Evolutionary conservation across 2,329 filamentous ascomycete genomes (phyloP), one percentile per base, ranked within the genome.

Genomic region (Penicillium thymicola): DNA sequence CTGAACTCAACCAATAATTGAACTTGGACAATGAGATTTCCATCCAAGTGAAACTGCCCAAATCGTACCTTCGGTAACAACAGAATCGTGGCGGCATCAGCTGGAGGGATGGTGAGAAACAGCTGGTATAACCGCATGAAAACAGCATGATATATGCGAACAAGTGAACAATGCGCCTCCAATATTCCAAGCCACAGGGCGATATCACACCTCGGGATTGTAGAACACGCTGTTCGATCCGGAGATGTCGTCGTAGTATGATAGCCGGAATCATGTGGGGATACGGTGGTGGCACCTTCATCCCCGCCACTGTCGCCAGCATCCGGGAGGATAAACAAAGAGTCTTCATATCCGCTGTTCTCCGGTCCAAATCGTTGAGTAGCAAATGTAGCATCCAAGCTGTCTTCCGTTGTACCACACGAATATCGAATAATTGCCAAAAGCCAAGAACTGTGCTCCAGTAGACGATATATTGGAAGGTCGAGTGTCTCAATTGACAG

Each of bases 41-140:
- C 50, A 5, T 62, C 51, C 52, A 63, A 53, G 3, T 51, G 25
- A 40, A 51, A 48, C 2, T 60, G 50, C 5, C 55, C 60, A 8
- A 59, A 55, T 1, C 45, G 53, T 4, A 59, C 41, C 21, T 25
- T 59, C 1, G 63, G 57, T 8, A 66, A 36, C 7, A 60, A 14
- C 5, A 64, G 16, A 38, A 64, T 55, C 1, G 34, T 27, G 8
- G 45, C 48, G 4, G 55, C 59, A 18, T 65, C 57, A 10, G 21
- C 30, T 5, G 59, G 63, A 6, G 62, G 53, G 10, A 60, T 37
- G 16, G 59, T 54, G 8, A 65, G 52, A 42, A 65, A 59, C 0
- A 59, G 30, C 21, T 62, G 63, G 43, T 65, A 62, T 5, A 66
- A 45, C 10, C 60, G 55, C 13, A 38, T 58, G 11, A 65, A 65